Evolutionary conservation across 352 stramenopile species (phyloP), one percentile per base, ranked within the genome.

Genomic region (Globisporangium radiosum): DNA sequence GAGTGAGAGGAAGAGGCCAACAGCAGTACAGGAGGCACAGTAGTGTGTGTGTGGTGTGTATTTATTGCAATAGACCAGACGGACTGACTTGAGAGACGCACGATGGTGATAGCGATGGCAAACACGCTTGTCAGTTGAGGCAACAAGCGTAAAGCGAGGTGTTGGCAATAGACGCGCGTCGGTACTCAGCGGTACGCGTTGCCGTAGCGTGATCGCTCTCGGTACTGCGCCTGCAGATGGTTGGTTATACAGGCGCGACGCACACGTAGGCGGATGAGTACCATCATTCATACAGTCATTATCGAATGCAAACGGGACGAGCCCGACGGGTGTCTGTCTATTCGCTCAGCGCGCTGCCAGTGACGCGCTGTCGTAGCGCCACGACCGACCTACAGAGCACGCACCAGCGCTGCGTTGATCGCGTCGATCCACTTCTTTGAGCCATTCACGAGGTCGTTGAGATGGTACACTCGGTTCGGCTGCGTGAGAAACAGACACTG

Each of bases 341-440:
- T 33, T 33, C 25, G 25, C 25, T 3, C 25, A 33, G 25, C 25
- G 25, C 25, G 33, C 15, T 49, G n/a, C 39, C 52, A 37, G 36
- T 38, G 42, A 52, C 50, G n/a, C 43, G 19, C 39, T 48, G 39
- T 33, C 25, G 25, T 33, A 33, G 25, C 25, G 25, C 25, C 25
- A 33, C 2, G 25, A 33, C 25, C 25, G 25, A 33, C 25, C 25
- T 33, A 33, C 25, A 33, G 42, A 42, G 61, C 54, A 79, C 73
- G 72, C 69, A 90, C 80, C 67, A 93, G 73, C 56, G 82, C 81
- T 36, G 81, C 76, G 65, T 95, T 95, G 65, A 95, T 91, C 51
- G 85, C 83, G 54, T 95, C 85, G 36, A 92, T 85, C 85, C 85
- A 95, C 62, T 95, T 95, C 74, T 93, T 93, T 39, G 85, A 93